A percentile compares a stretch with the other conserved stretches of the same genome.
Evolutionary conservation across 2,329 filamentous ascomycete genomes (phyloP).

Genomic region (Leptographium procerum): DNA sequence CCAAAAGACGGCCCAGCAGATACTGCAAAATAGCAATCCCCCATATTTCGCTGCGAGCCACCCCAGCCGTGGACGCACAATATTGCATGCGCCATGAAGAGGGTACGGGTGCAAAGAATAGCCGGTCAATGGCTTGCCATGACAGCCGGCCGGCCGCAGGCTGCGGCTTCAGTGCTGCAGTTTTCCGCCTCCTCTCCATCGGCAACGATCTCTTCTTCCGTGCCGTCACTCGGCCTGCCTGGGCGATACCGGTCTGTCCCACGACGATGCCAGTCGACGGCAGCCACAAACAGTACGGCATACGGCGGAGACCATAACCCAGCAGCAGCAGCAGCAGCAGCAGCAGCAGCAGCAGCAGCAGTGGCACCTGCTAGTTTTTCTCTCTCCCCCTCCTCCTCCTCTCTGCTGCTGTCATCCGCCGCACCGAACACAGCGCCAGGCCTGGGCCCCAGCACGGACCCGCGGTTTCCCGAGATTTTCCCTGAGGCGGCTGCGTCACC

Average conservation of each 20-base stretch:
- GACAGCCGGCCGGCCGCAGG: conserved; percentile 28
- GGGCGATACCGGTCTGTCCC: neutral
- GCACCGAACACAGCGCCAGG: neutral
- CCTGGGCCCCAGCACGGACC: conserved; percentile 4
- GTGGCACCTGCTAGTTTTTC: neutral
- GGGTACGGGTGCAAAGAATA: conserved; percentile 48
- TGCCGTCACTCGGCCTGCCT: neutral
- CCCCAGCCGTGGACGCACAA: neutral
- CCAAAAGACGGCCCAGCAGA: neutral
- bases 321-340: neutral
- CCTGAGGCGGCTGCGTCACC: conserved; percentile 19
- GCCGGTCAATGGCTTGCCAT: conserved; percentile 44
- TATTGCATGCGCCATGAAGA: conserved; percentile 37
- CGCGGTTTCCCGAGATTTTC: conserved; percentile 13
- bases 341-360: neutral
- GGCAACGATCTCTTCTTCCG: conserved; percentile 4
- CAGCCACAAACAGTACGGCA: neutral
- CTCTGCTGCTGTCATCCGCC: neutral
- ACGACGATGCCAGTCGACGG: conserved; percentile 5
- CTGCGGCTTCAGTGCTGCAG: conserved; percentile 6
- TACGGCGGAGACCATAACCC: neutral
- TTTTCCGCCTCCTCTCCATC: neutral
- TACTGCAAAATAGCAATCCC: neutral
- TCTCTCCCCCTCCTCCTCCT: neutral
- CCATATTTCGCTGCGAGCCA: neutral